These are phyloP conservation scores for Stygiomarasmius scandens DNA, from an alignment of 1,284 basidiomycete species.

Conservation along the genomic window DNA sequence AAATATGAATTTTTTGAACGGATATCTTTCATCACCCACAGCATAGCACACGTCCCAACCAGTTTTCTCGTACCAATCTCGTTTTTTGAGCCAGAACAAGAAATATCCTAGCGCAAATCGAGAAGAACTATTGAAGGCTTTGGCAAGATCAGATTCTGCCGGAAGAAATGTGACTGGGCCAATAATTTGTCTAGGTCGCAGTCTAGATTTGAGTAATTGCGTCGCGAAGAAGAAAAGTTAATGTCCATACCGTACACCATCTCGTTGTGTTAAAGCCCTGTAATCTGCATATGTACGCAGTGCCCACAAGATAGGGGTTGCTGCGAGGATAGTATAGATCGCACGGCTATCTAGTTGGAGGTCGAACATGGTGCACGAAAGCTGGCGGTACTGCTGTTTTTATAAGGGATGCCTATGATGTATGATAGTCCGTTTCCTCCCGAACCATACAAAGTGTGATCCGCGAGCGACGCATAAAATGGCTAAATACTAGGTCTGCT, in stretches of 20 bases:
- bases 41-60: background rate
- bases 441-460: too few relatives aligned
- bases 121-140: background rate
- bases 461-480: too few relatives aligned
- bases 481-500: too few relatives aligned
- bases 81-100: background rate
- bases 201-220: too few relatives aligned
- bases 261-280: background rate
- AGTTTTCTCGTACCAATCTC: background rate
- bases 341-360: background rate
- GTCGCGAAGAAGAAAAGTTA: background rate
- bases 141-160: background rate
- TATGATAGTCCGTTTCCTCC: too few relatives aligned
- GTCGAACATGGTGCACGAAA: background rate
- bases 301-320: background rate
- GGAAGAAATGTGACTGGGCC: background rate
- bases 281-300: background rate
- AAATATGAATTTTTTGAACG: background rate
- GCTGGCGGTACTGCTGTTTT: too few relatives aligned
- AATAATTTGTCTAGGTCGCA: background rate
- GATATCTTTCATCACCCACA: background rate
- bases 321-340: background rate
- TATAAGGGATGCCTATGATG: too few relatives aligned
- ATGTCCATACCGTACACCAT: background rate
- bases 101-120: background rate